These are phyloP conservation scores for Epichloe hybrida DNA, from an alignment of 2,329 filamentous ascomycete species.

Conservation along the genomic window DNA sequence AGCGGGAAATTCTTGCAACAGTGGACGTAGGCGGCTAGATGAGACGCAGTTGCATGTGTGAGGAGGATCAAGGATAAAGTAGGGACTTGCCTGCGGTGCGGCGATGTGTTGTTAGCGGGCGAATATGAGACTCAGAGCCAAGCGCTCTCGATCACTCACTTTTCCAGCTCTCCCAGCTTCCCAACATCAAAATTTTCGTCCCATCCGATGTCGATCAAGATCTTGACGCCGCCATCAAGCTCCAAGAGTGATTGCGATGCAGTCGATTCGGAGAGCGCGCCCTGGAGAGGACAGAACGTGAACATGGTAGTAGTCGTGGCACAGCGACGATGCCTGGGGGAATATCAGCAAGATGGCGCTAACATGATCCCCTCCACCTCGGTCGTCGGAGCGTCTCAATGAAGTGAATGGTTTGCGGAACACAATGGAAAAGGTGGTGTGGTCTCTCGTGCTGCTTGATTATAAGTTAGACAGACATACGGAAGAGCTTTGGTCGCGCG, in stretches of 20 bases:
- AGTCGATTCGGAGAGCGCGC: constrained; percentile 73
- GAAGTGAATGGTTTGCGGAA: background rate
- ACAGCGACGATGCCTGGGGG: background rate
- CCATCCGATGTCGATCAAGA: constrained; percentile 92
- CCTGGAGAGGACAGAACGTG: constrained; percentile 84
- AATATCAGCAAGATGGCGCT: background rate
- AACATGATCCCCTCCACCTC: constrained; percentile 1
- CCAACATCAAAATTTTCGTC: constrained; percentile 77
- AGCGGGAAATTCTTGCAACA: constrained; percentile 93
- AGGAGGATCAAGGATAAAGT: constrained; percentile 88
- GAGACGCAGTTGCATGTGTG: constrained; percentile 82
- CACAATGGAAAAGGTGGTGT: background rate
- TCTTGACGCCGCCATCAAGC: constrained; percentile 91
- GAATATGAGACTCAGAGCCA: background rate
- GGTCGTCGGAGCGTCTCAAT: background rate
- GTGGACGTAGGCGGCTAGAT: constrained; percentile 87
- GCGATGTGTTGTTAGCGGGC: constrained; percentile 10
- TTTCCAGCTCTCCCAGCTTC: constrained; percentile 78
- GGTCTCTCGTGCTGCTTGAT: background rate
- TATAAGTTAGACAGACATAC: background rate
- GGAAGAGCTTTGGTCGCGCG: background rate
- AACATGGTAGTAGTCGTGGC: constrained; percentile 55
- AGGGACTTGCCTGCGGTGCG: constrained; percentile 58
- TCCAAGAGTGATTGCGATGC: constrained; percentile 93
- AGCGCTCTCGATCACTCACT: constrained; percentile 38